phyloP scores from a whole-genome alignment of 768 basidiomycete genomes.

The Leccinum disarticulatum region DNA sequence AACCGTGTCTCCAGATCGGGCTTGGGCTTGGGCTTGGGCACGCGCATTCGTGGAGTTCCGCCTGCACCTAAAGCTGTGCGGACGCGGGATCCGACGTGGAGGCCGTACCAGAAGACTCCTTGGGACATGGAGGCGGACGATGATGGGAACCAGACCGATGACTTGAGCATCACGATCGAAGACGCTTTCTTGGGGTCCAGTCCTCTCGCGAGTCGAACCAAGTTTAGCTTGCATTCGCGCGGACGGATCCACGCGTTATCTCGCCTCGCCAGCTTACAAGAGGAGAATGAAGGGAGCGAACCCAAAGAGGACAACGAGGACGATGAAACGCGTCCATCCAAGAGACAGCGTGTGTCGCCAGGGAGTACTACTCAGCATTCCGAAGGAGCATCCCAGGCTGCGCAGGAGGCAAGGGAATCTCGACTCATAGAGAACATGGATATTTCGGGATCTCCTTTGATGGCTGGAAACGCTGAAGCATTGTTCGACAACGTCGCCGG shows the following conservation, averaged over 20 bases:
- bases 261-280: slow-evolving; percentile 25
- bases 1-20: slow-evolving; percentile 22
- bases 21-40: slow-evolving; percentile 25
- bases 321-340: slow-evolving; percentile 16
- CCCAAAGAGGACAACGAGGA: slow-evolving; percentile 9
- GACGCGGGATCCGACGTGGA: slow-evolving; percentile 23
- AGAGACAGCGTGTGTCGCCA: slow-evolving; percentile 20
- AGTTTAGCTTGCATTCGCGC: slow-evolving; percentile 4
- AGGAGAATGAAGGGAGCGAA: slow-evolving; percentile 28
- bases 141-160: slow-evolving; percentile 6
- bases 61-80: slow-evolving; percentile 29
- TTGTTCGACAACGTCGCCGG: neutral
- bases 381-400: neutral
- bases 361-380: neutral
- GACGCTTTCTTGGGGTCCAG: slow-evolving; percentile 25
- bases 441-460: slow-evolving; percentile 25
- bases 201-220: slow-evolving; percentile 26
- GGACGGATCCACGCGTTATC: slow-evolving; percentile 7
- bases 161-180: slow-evolving; percentile 12
- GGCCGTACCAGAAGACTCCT: slow-evolving; percentile 16
- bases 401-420: slow-evolving; percentile 12
- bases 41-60: slow-evolving; percentile 28
- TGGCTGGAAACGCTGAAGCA: slow-evolving; percentile 9
- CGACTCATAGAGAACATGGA: slow-evolving; percentile 29
- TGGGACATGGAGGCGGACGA: slow-evolving; percentile 29